Evolutionary conservation across 495 filamentous ascomycete genomes (phyloP).

Genomic region (Annulohypoxylon moriforme): DNA sequence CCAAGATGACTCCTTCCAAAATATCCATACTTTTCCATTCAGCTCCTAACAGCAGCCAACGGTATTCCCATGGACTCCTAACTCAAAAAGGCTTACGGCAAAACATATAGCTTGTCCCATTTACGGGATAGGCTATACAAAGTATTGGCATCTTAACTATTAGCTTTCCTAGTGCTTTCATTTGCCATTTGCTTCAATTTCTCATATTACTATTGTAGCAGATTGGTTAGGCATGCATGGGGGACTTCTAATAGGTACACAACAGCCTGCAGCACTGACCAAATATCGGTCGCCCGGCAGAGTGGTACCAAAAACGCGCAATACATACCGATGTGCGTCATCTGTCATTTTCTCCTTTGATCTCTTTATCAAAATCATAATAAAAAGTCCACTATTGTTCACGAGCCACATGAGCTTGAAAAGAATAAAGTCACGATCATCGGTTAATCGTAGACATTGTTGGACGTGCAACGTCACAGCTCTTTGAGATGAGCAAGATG

Average conservation of each 20-base stretch:
- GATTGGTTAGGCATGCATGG: not conserved
- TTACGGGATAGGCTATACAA: not conserved
- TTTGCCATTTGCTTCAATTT: not conserved
- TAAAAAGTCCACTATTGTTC: slow-evolving; percentile 23
- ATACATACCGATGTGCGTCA: slow-evolving; percentile 15
- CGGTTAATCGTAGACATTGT: slow-evolving; percentile 18
- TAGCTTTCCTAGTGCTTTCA: not conserved
- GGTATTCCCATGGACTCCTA: not conserved
- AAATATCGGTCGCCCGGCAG: slow-evolving; percentile 4
- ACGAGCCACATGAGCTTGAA: slow-evolving; percentile 11
- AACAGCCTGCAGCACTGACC: slow-evolving; percentile 1
- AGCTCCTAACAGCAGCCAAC: not conserved
- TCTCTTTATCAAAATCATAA: slow-evolving; percentile 10
- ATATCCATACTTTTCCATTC: not conserved
- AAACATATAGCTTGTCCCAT: not conserved
- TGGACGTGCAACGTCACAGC: slow-evolving; percentile 39
- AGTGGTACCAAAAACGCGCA: slow-evolving; percentile 24
- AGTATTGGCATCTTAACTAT: not conserved
- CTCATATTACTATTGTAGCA: not conserved
- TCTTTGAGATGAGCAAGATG: slow-evolving; percentile 13
- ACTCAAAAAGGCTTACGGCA: slow-evolving; percentile 6
- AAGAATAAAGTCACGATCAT: slow-evolving; percentile 24
- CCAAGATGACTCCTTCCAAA: slow-evolving; percentile 14
- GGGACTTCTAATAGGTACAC: slow-evolving; percentile 1
- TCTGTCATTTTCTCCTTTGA: slow-evolving; percentile 1